Evolutionary conservation across 768 basidiomycete genomes (phyloP).

Genomic region (Podaxis mareebaensis): DNA sequence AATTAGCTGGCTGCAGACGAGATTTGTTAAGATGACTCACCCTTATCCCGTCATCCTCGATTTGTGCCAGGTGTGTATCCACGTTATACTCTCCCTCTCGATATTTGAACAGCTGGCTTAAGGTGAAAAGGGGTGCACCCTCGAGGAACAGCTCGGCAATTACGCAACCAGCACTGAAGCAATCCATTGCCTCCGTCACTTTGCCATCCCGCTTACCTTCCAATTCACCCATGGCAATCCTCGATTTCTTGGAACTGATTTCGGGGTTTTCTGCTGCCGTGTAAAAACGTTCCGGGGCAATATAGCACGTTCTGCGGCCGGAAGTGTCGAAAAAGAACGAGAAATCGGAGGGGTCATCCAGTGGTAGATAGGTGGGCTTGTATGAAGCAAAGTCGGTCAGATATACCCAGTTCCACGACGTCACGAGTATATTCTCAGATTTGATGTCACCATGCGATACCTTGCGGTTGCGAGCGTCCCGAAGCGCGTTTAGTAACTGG

Average conservation of each 20-base stretch:
- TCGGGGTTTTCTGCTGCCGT: conserved; percentile 67
- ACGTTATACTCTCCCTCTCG: conserved; percentile 81
- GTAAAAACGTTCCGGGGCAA: conserved; percentile 96
- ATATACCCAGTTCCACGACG: conserved; percentile 95
- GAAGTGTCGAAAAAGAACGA: conserved; percentile 98
- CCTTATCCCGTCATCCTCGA: conserved; percentile 81
- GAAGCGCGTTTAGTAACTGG: conserved; percentile 83
- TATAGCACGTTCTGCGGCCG: conserved; percentile 89
- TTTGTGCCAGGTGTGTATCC: conserved; percentile 65
- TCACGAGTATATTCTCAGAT: conserved; percentile 94
- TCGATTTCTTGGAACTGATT: conserved; percentile 67
- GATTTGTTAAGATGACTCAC: conserved; percentile 46
- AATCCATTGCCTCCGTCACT: conserved; percentile 96
- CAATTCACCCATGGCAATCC: conserved; percentile 48
- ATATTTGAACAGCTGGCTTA: conserved; percentile 95
- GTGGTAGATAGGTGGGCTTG: conserved; percentile 93
- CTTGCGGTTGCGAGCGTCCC: conserved; percentile 81
- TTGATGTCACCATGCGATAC: conserved; percentile 98
- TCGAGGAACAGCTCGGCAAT: conserved; percentile 95
- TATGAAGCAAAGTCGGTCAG: conserved; percentile 94
- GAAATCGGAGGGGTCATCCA: conserved; percentile 97
- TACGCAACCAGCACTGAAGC: conserved; percentile 93
- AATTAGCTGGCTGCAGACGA: conserved; percentile 20
- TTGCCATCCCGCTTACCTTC: conserved; percentile 74
- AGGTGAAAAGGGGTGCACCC: conserved; percentile 88